phyloP scores from a whole-genome alignment of 306 rosid species.

The Vicia sativa region DNA sequence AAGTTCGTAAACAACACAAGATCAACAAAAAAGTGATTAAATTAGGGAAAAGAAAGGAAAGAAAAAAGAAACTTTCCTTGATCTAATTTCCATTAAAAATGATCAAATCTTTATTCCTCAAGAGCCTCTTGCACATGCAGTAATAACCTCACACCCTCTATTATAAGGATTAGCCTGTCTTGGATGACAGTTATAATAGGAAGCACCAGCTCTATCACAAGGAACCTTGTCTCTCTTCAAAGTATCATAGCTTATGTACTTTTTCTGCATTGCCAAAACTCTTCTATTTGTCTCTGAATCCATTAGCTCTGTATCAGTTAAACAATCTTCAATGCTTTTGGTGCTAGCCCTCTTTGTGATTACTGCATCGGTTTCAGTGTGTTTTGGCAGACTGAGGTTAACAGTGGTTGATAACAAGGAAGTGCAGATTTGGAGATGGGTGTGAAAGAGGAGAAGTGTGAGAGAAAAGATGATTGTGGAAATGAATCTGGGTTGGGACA shows the following conservation, averaged over 20 bases:
- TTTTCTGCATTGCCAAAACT: slow-evolving; percentile 72
- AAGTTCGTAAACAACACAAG: slow-evolving; percentile 23
- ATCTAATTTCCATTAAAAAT: slow-evolving; percentile 17
- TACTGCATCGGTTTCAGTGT: slow-evolving; percentile 42
- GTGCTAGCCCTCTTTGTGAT: slow-evolving; percentile 58
- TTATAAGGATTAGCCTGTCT: slow-evolving; percentile 67
- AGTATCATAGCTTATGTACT: slow-evolving; percentile 84
- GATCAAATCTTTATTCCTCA: slow-evolving; percentile 32
- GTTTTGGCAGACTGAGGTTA: no score
- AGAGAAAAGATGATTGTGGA: slow-evolving; percentile 38
- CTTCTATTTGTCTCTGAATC: slow-evolving; percentile 78
- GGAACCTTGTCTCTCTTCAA: slow-evolving; percentile 86
- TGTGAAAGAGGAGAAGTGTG: slow-evolving; percentile 49
- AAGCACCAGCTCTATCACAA: slow-evolving; percentile 76
- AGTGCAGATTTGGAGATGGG: slow-evolving; percentile 50
- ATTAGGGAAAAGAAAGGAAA: slow-evolving; percentile 7
- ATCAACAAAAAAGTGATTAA: slow-evolving; percentile 24
- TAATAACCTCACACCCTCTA: slow-evolving; percentile 87
- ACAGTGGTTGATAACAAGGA: slow-evolving; percentile 42
- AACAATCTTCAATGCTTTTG: slow-evolving; percentile 62
- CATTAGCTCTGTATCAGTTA: slow-evolving; percentile 58
- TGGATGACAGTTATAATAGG: slow-evolving; percentile 83
- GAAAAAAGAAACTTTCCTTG: slow-evolving; percentile 12
- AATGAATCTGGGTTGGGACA: slow-evolving; percentile 54
- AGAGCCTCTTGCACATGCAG: slow-evolving; percentile 82